A percentile compares a stretch with the other conserved stretches of the same genome.
Evolutionary conservation across 305 asterid species (phyloP).

Genomic region (Plantago lanceolata): DNA sequence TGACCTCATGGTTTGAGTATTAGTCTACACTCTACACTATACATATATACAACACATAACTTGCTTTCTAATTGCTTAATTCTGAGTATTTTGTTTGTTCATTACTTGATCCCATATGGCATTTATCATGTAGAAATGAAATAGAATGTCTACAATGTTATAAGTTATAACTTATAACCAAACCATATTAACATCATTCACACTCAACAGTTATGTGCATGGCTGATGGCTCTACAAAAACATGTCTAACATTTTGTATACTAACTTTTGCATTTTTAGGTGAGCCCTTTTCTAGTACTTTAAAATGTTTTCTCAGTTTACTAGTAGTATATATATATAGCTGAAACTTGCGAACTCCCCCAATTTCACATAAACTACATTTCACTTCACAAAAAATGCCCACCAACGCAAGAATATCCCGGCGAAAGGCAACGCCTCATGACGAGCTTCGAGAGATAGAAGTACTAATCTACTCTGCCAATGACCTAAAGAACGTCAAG

Average conservation of each 20-base stretch:
- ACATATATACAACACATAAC: not conserved
- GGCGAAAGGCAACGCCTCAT: slow-evolving; percentile 10
- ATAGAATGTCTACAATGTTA: not conserved
- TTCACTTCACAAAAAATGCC: not conserved
- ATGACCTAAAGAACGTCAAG: slow-evolving; percentile 42
- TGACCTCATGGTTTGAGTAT: slow-evolving; percentile 18
- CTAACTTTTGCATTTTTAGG: too few relatives aligned
- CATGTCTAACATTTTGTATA: too few relatives aligned
- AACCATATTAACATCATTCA: too few relatives aligned
- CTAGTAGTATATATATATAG: not conserved
- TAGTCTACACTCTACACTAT: not conserved
- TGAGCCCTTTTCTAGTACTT: too few relatives aligned
- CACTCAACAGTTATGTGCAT: too few relatives aligned
- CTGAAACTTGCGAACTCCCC: not conserved
- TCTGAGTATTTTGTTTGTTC: not conserved
- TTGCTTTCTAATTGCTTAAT: not conserved
- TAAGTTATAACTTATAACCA: too few relatives aligned
- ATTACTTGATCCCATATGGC: not conserved
- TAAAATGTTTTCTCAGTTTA: not conserved
- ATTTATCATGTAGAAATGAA: slow-evolving; percentile 8
- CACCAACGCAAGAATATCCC: not conserved
- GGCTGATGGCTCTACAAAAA: too few relatives aligned
- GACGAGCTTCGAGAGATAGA: slow-evolving; percentile 32
- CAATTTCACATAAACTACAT: too few relatives aligned
- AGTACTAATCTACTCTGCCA: slow-evolving; percentile 43